Evolutionary conservation across 129 eudicot species (phyloP).

Genomic region (Flaveria ramosissima): DNA sequence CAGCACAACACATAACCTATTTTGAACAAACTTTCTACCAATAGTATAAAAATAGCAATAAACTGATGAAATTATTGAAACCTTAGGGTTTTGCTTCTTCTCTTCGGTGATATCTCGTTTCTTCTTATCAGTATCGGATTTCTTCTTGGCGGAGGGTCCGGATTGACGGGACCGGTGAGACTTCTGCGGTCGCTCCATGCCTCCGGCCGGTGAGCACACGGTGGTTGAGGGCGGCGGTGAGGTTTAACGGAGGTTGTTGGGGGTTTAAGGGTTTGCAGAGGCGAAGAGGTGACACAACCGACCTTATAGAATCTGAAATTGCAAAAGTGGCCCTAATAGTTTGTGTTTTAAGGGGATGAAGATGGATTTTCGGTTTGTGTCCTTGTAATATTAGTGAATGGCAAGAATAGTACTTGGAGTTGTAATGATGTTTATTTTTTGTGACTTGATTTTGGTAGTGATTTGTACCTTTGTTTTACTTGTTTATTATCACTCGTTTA

Average conservation of each 20-base stretch:
- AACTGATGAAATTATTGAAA: not conserved
- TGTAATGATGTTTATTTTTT: no score
- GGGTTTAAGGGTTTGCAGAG: slow-evolving; percentile 39
- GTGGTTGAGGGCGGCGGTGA: slow-evolving; percentile 9
- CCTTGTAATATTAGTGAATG: no score
- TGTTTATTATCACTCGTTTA: no score
- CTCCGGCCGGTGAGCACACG: slow-evolving; percentile 20
- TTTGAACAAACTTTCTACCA: not conserved
- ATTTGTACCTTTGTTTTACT: no score
- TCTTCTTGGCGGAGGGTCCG: slow-evolving; percentile 78
- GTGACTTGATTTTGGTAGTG: no score
- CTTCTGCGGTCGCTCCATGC: slow-evolving; percentile 58
- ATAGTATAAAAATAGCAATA: not conserved
- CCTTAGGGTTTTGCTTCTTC: slow-evolving; percentile 72
- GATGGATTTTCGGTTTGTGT: no score
- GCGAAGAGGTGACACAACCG: slow-evolving; percentile 12
- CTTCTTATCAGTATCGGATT: slow-evolving; percentile 50
- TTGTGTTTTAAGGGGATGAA: no score
- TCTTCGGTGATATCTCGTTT: slow-evolving; percentile 41
- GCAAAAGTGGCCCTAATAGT: not conserved
- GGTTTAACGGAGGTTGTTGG: slow-evolving; percentile 23
- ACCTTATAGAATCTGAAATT: slow-evolving; percentile 26
- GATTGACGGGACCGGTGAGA: slow-evolving; percentile 70
- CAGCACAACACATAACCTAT: not conserved
- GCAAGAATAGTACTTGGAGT: no score